Evolutionary conservation across 2,329 filamentous ascomycete species (phyloP).

Genomic region (Aureobasidium sp.): DNA sequence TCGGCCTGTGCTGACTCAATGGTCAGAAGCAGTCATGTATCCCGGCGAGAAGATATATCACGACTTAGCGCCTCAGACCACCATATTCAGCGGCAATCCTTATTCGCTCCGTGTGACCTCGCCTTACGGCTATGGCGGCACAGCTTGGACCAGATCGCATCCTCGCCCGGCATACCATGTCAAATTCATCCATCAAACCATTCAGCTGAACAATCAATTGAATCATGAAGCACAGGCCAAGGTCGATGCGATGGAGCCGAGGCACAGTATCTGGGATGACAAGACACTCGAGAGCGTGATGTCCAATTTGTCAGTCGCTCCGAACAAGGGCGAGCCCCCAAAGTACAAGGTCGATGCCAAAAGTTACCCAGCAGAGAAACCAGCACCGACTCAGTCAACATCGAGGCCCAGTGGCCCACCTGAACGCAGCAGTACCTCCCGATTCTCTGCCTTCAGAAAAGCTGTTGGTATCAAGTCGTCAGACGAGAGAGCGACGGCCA

Average conservation of each 20-base stretch:
- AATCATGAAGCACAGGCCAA: conserved; percentile 32
- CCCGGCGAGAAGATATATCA: conserved; percentile 33
- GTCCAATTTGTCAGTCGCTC: conserved; percentile 13
- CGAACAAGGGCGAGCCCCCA: conserved; percentile 18
- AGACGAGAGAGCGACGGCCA: conserved; percentile 28
- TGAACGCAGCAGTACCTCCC: conserved; percentile 20
- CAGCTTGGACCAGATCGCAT: conserved; percentile 19
- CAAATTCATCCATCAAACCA: conserved; percentile 31
- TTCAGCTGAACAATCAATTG: conserved; percentile 31
- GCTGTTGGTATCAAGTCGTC: conserved; percentile 34
- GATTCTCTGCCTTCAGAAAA: conserved; percentile 31
- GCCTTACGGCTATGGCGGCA: conserved; percentile 31
- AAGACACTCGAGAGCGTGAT: conserved; percentile 27
- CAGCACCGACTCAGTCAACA: background rate
- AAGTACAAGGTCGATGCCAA: background rate
- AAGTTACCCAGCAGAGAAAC: background rate
- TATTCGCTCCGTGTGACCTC: conserved; percentile 29
- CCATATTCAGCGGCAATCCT: conserved; percentile 30
- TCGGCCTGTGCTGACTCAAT: conserved; percentile 34
- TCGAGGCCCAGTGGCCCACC: conserved; percentile 18
- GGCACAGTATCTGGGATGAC: conserved; percentile 33
- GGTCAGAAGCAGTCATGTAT: conserved; percentile 43
- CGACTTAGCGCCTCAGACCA: conserved; percentile 19
- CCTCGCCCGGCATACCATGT: conserved; percentile 31
- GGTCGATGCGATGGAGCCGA: conserved; percentile 32